Conservation (phyloP, 345 rosid species). For the Corchorus capsularis region DNA sequence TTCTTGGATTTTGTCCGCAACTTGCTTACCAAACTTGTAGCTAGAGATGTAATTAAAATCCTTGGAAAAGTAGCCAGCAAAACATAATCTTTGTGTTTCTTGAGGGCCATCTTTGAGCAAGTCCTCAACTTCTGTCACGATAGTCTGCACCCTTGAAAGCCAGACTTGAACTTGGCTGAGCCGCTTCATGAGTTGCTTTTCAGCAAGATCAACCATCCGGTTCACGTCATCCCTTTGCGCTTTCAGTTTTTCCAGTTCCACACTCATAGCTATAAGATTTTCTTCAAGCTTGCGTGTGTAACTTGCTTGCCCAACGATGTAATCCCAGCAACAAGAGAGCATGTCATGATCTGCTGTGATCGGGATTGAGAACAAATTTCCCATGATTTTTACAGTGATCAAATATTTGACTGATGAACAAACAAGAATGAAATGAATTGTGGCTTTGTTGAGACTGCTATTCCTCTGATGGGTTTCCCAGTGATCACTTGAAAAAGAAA, state of each 20-base stretch:
- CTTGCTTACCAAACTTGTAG: background rate
- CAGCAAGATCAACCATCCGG: constrained; percentile 34
- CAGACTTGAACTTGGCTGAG: constrained; percentile 33
- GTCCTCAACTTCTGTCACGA: constrained; percentile 39
- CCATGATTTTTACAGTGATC: background rate
- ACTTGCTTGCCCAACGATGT: background rate
- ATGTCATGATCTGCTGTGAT: no score
- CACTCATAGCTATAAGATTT: background rate
- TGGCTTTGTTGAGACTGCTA: no score
- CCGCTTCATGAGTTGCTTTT: constrained; percentile 34
- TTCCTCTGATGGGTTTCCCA: no score
- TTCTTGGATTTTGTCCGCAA: background rate
- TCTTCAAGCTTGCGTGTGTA: background rate
- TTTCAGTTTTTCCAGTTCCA: constrained; percentile 23
- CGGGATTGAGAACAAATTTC: background rate
- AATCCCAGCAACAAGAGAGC: no score
- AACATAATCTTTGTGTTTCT: constrained; percentile 11
- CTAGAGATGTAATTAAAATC: background rate
- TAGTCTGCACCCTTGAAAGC: constrained; percentile 34
- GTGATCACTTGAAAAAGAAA: no score
- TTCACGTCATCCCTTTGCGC: constrained; percentile 26
- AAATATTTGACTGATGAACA: background rate
- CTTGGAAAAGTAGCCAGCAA: background rate
- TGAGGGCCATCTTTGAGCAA: background rate
- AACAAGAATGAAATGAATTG: background rate